Conservation (phyloP, 225 moss, liverwort and hornwort species). For the Bryum argenteum region DNA sequence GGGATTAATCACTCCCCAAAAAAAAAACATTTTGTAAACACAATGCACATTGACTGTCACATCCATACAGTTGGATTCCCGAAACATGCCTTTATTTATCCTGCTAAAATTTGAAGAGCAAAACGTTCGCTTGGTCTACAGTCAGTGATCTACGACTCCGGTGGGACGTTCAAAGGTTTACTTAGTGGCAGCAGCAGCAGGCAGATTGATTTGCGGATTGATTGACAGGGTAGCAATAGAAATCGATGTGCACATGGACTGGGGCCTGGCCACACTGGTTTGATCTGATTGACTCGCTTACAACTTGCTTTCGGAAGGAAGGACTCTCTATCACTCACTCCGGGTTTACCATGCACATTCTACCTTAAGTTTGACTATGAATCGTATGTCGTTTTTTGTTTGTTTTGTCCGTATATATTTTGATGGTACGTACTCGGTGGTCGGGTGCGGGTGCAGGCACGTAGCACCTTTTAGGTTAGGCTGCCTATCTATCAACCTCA, state of each 20-base stretch:
- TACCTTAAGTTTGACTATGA: neutral
- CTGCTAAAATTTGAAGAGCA: too few relatives aligned
- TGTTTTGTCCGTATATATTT: too few relatives aligned
- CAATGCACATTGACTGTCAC: too few relatives aligned
- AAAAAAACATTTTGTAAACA: too few relatives aligned
- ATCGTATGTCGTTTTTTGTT: too few relatives aligned
- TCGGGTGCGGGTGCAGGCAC: too few relatives aligned
- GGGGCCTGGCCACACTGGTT: neutral
- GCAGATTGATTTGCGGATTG: neutral
- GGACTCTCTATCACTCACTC: neutral
- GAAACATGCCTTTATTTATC: too few relatives aligned
- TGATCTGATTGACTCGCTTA: neutral
- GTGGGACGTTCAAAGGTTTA: too few relatives aligned
- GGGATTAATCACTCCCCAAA: too few relatives aligned
- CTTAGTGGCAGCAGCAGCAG: neutral
- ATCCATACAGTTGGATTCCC: too few relatives aligned
- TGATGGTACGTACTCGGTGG: neutral
- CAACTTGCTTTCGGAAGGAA: constrained; percentile 1
- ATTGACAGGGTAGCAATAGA: neutral
- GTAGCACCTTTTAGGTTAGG: constrained; percentile 21
- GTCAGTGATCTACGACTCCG: too few relatives aligned
- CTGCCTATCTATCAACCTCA: constrained; percentile 39
- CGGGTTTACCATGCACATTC: neutral
- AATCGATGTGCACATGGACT: constrained; percentile 20
- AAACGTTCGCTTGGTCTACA: too few relatives aligned